Evolutionary conservation across 1,284 basidiomycete species (phyloP), one percentile per base, ranked within the genome.

Genomic region (Cutaneotrichosporon sp.): DNA sequence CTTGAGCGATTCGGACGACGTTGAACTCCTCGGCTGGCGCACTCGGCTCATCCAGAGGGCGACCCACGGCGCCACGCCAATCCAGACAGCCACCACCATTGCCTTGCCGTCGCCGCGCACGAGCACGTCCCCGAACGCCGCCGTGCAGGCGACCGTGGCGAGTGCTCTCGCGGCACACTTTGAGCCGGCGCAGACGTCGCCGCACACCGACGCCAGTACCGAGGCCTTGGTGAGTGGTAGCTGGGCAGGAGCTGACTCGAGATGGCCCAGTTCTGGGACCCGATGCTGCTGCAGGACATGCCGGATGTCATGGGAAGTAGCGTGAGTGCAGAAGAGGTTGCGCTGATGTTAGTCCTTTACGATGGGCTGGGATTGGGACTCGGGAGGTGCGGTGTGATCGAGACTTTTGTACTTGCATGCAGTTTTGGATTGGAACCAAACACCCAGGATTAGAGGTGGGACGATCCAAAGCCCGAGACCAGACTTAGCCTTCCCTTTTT

Each of bases 21-120:
- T 63, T 2, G 71, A 66, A 47, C 64, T 74, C 7, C 51, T 74
- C 4, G 73, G 73, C 13, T 72, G 70, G 69, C 65, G 65, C 46
- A 74, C 73, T 2, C 52, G 72, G 26, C 65, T 74, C 10, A 69
- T 74, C 42, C 58, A 69, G 53, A 56, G 69, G 8, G 63, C 64
- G 5, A 34, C 61, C 40, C 22, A 56, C 38, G 32, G 64, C 26
- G 26, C 18, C 14, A 34, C 58, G 5, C 49, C 49, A 6, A 30
- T 18, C 4, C 61, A 62, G 22, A 51, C 32, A 1, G 69, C 67
- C 11, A 66, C 56, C 36, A 71, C 68, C 3, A 67, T 53, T 9
- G 38, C 62, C 36, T 18, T 51, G 51, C 36, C 51, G n/a, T 70
- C 70, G n/a, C 69, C 61, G 42, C 38, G 31, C 8, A 42, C 47